Evolutionary conservation across 2,329 filamentous ascomycete genomes (phyloP).

Genomic region (Trematosphaeria pertusa): DNA sequence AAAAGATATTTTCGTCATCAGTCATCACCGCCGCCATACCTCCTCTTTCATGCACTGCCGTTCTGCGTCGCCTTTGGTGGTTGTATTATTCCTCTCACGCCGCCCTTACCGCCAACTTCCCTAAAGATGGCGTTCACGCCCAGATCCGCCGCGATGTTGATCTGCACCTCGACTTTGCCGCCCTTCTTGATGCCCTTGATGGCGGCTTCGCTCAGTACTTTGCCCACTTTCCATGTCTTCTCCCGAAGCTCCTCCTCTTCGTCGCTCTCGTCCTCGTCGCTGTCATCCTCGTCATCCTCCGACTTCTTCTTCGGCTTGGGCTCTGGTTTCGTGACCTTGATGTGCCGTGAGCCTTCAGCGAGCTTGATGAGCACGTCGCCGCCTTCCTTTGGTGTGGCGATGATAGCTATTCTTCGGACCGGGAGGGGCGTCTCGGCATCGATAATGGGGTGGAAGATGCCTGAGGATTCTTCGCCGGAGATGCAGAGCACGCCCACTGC

Average conservation of each 20-base stretch:
- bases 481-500: slow-evolving; percentile 85
- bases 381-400: slow-evolving; percentile 77
- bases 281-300: slow-evolving; percentile 66
- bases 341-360: slow-evolving; percentile 86
- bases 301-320: slow-evolving; percentile 73
- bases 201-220: slow-evolving; percentile 82
- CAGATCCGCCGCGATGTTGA: slow-evolving; percentile 84
- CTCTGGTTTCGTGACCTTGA: slow-evolving; percentile 91
- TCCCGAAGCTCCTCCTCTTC: slow-evolving; percentile 88
- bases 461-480: slow-evolving; percentile 63
- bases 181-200: slow-evolving; percentile 85
- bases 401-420: slow-evolving; percentile 81
- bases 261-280: slow-evolving; percentile 65
- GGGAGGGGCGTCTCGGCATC: slow-evolving; percentile 88
- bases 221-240: slow-evolving; percentile 90
- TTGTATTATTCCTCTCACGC: slow-evolving; percentile 50
- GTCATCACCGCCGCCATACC: background rate
- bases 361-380: slow-evolving; percentile 90
- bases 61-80: slow-evolving; percentile 33
- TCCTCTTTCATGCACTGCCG: slow-evolving; percentile 32
- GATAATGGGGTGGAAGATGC: slow-evolving; percentile 81
- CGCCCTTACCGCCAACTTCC: slow-evolving; percentile 87
- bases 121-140: slow-evolving; percentile 80
- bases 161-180: slow-evolving; percentile 89
- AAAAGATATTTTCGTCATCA: background rate